A percentile compares a stretch with the other conserved stretches of the same genome.
Conservation (phyloP, 129 eudicot genomes). For the Flaveria robusta region DNA sequence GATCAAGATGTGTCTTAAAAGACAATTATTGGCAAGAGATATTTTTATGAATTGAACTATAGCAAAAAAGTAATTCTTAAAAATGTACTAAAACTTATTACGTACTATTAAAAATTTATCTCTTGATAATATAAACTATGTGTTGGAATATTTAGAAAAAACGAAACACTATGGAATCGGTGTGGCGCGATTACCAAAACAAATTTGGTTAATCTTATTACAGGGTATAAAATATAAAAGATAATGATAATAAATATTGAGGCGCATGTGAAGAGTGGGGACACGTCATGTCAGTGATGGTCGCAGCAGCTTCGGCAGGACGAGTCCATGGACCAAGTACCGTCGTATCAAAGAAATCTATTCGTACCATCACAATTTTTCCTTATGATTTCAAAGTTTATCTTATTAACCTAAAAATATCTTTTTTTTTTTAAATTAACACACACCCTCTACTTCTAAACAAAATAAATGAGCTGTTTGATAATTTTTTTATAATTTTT, state of each 20-base stretch:
- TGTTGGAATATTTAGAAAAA: background rate
- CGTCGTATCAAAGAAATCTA: slow-evolving; percentile 24
- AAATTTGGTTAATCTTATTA: slow-evolving; percentile 19
- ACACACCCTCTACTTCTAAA: too few species aligned
- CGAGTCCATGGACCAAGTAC: slow-evolving; percentile 42
- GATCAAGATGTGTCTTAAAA: too few species aligned
- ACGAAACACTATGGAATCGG: background rate
- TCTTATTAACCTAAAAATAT: background rate
- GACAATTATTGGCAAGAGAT: too few species aligned
- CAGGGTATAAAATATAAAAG: slow-evolving; percentile 15
- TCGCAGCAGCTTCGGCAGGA: slow-evolving; percentile 41
- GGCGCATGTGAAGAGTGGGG: slow-evolving; percentile 36
- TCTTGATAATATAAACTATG: background rate
- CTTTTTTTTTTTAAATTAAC: too few species aligned
- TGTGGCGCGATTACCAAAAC: slow-evolving; percentile 9
- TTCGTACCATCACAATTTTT: background rate
- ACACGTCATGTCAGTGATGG: slow-evolving; percentile 39
- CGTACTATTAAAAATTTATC: too few species aligned
- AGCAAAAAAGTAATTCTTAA: too few species aligned
- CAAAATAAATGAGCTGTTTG: too few species aligned
- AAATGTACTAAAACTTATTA: too few species aligned
- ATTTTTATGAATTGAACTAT: too few species aligned
- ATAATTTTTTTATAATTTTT: too few species aligned
- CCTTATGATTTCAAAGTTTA: background rate
- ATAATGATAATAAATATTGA: background rate